Evolutionary conservation across 2,329 filamentous ascomycete genomes (phyloP).

Genomic region (Cladophialophora chaetospira): DNA sequence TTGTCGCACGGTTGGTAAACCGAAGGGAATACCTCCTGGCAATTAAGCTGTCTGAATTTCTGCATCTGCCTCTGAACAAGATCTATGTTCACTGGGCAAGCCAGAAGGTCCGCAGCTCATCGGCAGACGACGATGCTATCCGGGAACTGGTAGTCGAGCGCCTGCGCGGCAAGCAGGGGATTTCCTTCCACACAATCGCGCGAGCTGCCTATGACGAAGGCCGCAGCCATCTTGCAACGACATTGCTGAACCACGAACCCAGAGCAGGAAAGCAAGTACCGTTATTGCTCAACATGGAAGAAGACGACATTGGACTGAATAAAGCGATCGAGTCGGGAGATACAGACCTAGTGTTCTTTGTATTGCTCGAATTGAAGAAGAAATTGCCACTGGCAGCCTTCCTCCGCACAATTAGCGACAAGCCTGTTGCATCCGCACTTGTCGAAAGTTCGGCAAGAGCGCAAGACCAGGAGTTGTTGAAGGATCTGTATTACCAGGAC

Average conservation of each 20-base stretch:
- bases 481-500: constrained; percentile 97
- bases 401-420: constrained; percentile 85
- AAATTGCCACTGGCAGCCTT: constrained; percentile 88
- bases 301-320: constrained; percentile 91
- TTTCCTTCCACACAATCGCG: constrained; percentile 94
- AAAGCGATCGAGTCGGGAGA: constrained; percentile 96
- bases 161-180: constrained; percentile 82
- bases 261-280: constrained; percentile 95
- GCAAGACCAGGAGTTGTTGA: constrained; percentile 79
- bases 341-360: constrained; percentile 87
- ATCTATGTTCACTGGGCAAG: constrained; percentile 98
- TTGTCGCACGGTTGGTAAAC: constrained; percentile 84
- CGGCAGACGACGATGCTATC: constrained; percentile 83
- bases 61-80: constrained; percentile 80
- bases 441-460: constrained; percentile 81
- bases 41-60: constrained; percentile 81
- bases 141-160: constrained; percentile 85
- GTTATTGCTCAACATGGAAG: constrained; percentile 88
- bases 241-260: constrained; percentile 89
- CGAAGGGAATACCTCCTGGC: constrained; percentile 90
- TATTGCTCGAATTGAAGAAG: constrained; percentile 83
- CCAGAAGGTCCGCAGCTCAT: constrained; percentile 83
- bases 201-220: constrained; percentile 93
- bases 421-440: constrained; percentile 82
- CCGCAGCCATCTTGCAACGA: constrained; percentile 80